phyloP scores from a whole-genome alignment of 2,329 filamentous ascomycete genomes.

The Calonectria honghensis region DNA sequence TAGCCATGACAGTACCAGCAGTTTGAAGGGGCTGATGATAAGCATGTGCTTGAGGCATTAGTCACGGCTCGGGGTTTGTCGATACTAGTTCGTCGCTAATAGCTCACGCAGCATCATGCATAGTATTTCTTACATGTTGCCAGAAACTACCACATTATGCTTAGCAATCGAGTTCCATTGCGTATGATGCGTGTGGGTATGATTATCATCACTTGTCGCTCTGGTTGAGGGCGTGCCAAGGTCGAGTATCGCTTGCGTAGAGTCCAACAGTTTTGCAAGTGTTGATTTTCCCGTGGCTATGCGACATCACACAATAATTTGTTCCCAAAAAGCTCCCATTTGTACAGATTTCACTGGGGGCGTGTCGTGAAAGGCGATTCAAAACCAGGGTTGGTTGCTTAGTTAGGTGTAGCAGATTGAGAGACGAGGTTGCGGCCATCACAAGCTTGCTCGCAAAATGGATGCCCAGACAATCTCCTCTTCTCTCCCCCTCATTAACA shows the following conservation, averaged over 20 bases:
- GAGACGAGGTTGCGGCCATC: conserved; percentile 14
- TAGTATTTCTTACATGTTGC: neutral
- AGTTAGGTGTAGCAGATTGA: neutral
- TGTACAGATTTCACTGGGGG: neutral
- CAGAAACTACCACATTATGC: neutral
- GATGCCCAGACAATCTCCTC: neutral
- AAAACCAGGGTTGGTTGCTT: neutral
- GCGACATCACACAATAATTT: neutral
- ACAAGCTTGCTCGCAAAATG: conserved; percentile 9
- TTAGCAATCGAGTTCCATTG: conserved; percentile 6
- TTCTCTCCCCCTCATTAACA: conserved; percentile 6
- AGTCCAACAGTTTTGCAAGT: neutral
- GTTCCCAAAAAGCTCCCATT: neutral
- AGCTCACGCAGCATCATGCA: neutral
- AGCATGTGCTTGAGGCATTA: conserved; percentile 27
- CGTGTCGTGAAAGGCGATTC: neutral
- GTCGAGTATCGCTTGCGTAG: neutral
- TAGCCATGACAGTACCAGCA: neutral
- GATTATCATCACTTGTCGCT: neutral
- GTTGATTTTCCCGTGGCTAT: neutral
- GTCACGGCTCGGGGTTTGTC: neutral
- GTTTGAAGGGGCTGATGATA: neutral
- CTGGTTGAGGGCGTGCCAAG: neutral
- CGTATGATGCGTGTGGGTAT: neutral
- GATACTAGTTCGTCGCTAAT: neutral